Base-by-base conservation (phyloP, 23 red algal species). In the Gracilaria vermiculophylla region DNA sequence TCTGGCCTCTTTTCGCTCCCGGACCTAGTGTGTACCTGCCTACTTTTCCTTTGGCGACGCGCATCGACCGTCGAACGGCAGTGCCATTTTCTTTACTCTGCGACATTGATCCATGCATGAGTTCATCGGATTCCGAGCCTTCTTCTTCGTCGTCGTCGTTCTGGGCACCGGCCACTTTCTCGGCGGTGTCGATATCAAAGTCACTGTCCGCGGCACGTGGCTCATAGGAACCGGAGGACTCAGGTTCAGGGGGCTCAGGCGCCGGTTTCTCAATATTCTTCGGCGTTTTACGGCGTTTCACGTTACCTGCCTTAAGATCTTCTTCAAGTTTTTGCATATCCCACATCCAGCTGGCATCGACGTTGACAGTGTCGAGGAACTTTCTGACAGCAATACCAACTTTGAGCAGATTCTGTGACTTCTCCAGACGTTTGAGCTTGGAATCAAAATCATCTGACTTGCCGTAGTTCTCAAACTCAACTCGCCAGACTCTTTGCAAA, bases 311-410 rank as follows among this genome's bases (percentile, higher is more conserved):
- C 19, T 73, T 40, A 10, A 88, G 62, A 12, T 88, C 84, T 10
- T 76, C 51, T 24, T 77, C 67, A 20, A 76, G 62, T 44, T 65
- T 40, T 19, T 88, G n/a, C 69, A 78, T 66, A 9, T 44, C 28
- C 39, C 37, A 62, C 66, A 88, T 76, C 84, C 84, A 88, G 32
- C 69, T 88, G 49, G 47, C 50, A 77, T 88, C 70, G 17, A 88
- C 58, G 8, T 88, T 36, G 39, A 62, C 42, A 14, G 40, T 33
- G 45, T 37, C 28, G 17, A 88, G n/a, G 69, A 88, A 88, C 57
- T 31, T 48, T 25, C 53, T 53, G 3, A 88, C 54, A 23, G 50
- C 47, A 36, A 28, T 66, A 14, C 53, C 84, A 5, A 69, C 66
- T 42, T 76, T 69, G 14, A 73, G 53, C 69, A 76, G 25, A 44